Evolutionary conservation across 1,284 basidiomycete species (phyloP).

Genomic region (Ceratobasidium sp.): DNA sequence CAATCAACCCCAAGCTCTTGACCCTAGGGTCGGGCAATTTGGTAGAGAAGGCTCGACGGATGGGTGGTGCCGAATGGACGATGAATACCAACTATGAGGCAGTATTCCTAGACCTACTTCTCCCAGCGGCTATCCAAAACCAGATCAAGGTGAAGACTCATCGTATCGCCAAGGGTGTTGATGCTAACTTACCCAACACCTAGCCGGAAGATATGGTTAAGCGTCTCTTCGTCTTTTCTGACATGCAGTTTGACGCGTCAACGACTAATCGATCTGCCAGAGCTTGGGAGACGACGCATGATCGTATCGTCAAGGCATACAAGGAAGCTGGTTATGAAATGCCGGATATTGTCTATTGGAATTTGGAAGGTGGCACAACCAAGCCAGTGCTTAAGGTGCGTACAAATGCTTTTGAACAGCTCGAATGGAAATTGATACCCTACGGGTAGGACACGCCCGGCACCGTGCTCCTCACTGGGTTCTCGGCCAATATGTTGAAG

Average conservation of each 20-base stretch:
- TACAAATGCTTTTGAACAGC: neutral
- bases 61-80: slow-evolving; percentile 59
- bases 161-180: too few relatives aligned
- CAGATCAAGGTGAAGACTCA: slow-evolving; percentile 58
- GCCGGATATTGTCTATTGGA: slow-evolving; percentile 70
- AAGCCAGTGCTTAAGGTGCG: slow-evolving; percentile 36
- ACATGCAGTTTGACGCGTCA: slow-evolving; percentile 77
- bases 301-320: slow-evolving; percentile 63
- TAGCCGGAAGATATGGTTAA: slow-evolving; percentile 70
- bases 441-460: slow-evolving; percentile 55
- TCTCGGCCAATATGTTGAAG: slow-evolving; percentile 75
- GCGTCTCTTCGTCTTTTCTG: slow-evolving; percentile 75
- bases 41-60: slow-evolving; percentile 54
- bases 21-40: slow-evolving; percentile 56
- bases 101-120: slow-evolving; percentile 67
- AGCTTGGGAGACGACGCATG: slow-evolving; percentile 69
- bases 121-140: slow-evolving; percentile 65
- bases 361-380: slow-evolving; percentile 53
- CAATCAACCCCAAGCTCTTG: slow-evolving; percentile 61
- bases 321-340: slow-evolving; percentile 69
- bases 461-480: slow-evolving; percentile 73
- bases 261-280: slow-evolving; percentile 17
- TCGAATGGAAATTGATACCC: neutral
- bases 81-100: slow-evolving; percentile 70
- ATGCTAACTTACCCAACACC: neutral